Percentiles rank a stretch among this genome's conserved stretches.
phyloP scores from a whole-genome alignment of 805 yeast genomes.

The Kodamaea sagamina region DNA sequence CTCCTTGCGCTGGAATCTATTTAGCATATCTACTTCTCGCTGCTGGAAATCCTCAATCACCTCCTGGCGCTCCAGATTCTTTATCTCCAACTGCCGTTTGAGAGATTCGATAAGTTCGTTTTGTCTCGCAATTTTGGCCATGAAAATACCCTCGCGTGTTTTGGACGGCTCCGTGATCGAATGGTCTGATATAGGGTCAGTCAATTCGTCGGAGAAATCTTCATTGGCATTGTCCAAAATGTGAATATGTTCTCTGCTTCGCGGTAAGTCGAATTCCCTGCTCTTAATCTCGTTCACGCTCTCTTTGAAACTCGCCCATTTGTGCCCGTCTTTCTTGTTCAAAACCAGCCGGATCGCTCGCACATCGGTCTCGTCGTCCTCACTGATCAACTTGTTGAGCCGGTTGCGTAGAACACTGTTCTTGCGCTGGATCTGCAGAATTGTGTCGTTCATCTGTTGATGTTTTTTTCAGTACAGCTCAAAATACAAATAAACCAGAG shows the following conservation, averaged over 20 bases:
- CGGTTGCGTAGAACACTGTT: conserved; percentile 12
- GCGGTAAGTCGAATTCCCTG: conserved; percentile 24
- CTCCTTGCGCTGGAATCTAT: not conserved
- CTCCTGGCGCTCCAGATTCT: conserved; percentile 8
- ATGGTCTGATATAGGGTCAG: conserved; percentile 6
- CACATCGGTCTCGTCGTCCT: conserved; percentile 13
- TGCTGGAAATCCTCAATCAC: conserved; percentile 7
- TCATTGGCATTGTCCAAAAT: not conserved
- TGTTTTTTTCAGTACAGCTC: conserved; percentile 2
- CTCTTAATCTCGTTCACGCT: conserved; percentile 25
- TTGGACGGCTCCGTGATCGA: conserved; percentile 2
- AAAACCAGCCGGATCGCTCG: conserved; percentile 2
- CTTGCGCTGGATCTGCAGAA: conserved; percentile 12
- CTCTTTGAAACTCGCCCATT: conserved; percentile 21
- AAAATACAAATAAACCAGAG: conserved; percentile 2
- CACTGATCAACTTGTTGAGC: conserved; percentile 11
- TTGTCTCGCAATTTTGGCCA: conserved; percentile 17
- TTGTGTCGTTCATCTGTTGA: conserved; percentile 14
- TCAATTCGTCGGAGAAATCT: conserved; percentile 5
- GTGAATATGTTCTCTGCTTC: not conserved
- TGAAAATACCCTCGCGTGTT: conserved; percentile 11
- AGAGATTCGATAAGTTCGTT: conserved; percentile 15
- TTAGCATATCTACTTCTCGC: conserved; percentile 1
- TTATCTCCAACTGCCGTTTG: conserved; percentile 7
- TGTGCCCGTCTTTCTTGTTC: conserved; percentile 11